Evolutionary conservation across 768 basidiomycete genomes (phyloP).

Genomic region (Suillus placidus): DNA sequence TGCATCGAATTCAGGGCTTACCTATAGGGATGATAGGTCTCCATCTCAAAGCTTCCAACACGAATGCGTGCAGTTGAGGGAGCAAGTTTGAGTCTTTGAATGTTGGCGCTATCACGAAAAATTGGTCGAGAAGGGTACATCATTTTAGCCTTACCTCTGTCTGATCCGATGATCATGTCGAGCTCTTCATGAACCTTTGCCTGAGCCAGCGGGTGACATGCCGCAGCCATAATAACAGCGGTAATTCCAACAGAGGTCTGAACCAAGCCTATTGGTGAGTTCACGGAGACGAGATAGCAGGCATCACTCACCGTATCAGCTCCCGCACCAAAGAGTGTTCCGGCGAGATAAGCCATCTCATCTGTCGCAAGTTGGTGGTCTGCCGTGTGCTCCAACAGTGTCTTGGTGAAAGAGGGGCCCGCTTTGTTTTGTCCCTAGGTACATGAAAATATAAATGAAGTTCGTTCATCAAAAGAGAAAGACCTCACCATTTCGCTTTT

Average conservation of each 20-base stretch:
- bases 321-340: conserved; percentile 61
- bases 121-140: no score
- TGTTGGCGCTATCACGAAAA: conserved; percentile 32
- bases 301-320: conserved; percentile 45
- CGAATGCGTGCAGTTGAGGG: conserved; percentile 33
- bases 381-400: conserved; percentile 50
- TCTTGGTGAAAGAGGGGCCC: conserved; percentile 45
- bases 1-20: conserved; percentile 5
- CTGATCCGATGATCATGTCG: conserved; percentile 47
- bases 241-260: conserved; percentile 52
- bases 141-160: conserved; percentile 11
- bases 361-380: conserved; percentile 50
- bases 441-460: not conserved
- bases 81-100: conserved; percentile 33
- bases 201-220: conserved; percentile 51
- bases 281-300: not conserved
- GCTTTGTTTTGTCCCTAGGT: conserved; percentile 7
- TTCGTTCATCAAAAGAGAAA: not conserved
- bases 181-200: conserved; percentile 49
- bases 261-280: not conserved
- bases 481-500: conserved; percentile 41
- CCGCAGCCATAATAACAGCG: conserved; percentile 52
- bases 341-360: conserved; percentile 58
- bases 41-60: conserved; percentile 37
- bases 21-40: conserved; percentile 29